phyloP scores from a whole-genome alignment of 2,329 filamentous ascomycete genomes.

The Macroventuria anomochaeta region DNA sequence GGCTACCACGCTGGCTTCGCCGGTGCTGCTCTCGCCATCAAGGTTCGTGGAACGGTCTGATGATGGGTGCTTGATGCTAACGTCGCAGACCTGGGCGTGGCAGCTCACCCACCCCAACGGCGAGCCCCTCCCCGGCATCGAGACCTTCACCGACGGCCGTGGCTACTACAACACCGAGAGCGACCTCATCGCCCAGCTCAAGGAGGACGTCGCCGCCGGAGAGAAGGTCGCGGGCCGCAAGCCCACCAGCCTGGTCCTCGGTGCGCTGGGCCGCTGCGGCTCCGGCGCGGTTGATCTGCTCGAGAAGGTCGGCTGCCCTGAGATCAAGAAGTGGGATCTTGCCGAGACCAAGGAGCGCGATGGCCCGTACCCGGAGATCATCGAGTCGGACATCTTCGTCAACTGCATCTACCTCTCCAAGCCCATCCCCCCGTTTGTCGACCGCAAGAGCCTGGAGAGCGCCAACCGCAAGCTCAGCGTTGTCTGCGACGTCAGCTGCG shows the following conservation, averaged over 20 bases:
- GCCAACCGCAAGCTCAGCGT: constrained; percentile 77
- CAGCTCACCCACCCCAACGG: constrained; percentile 74
- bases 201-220: constrained; percentile 71
- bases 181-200: constrained; percentile 75
- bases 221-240: constrained; percentile 69
- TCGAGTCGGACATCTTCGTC: constrained; percentile 63
- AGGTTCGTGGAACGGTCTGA: constrained; percentile 33
- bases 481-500: constrained; percentile 61
- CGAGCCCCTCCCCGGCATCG: constrained; percentile 69
- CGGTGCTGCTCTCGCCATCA: constrained; percentile 56
- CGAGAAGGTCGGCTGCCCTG: constrained; percentile 73
- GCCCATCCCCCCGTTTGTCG: constrained; percentile 82
- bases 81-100: constrained; percentile 75
- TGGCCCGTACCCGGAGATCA: constrained; percentile 81
- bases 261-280: constrained; percentile 79
- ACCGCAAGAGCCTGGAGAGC: constrained; percentile 69
- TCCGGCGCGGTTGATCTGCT: constrained; percentile 83
- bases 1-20: constrained; percentile 59
- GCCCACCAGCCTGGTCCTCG: constrained; percentile 83
- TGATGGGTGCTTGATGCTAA: constrained; percentile 19
- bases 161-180: constrained; percentile 75
- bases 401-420: constrained; percentile 76
- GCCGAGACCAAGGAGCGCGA: constrained; percentile 70
- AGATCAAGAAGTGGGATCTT: constrained; percentile 78
- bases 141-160: constrained; percentile 55